Base-by-base conservation (phyloP, 441 rosid species). In the Daphne laureola region DNA sequence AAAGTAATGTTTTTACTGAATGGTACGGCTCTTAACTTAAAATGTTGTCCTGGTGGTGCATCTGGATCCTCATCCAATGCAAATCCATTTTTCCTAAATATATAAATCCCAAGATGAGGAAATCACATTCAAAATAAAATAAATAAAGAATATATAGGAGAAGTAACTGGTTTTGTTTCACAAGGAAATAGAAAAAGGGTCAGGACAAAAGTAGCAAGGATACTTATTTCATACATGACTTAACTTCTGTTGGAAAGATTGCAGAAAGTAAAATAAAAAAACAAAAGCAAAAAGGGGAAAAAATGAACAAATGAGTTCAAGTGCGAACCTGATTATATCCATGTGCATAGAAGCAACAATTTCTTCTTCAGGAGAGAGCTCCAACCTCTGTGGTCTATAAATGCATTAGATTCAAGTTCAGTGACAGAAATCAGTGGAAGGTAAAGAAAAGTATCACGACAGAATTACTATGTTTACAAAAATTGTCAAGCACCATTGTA, bases 351-450 rank as follows among this genome's bases (percentile, higher is more conserved):
- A 82, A 36, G 77, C 76, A 58, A 90, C 82, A 26, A 76, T 72
- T 76, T 93, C 96, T 78, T 93, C 97, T 71, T 86, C 96, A 18
- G 99, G 93, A 63, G 97, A 83, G 59, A 93, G 78, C 69, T 90
- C 97, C 85, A 93, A 70, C 48, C 69, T 74, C 81, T 85, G 67
- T 46, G 99, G 85, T 76, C 99, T 93, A 23, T 31, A 73, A 9
- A 53, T 41, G 46, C 55, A 52, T 48, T 14, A 47, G 12, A 45
- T 50, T 53, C 41, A 58, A 42, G 54, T 51, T 17, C 17, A 21
- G 41, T 2, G 13, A 11, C 11, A 31, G 38, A 8, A 31, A 9
- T 9, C 38, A 7, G 38, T 31, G 11, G 4, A 4, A 6, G 4
- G 38, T 5, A 31, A 31, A 31, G 38, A 31, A 6, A 31, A 31